Evolutionary conservation across 2,329 filamentous ascomycete genomes (phyloP), one percentile per base, ranked within the genome.

Genomic region (Penicillium crustosum): DNA sequence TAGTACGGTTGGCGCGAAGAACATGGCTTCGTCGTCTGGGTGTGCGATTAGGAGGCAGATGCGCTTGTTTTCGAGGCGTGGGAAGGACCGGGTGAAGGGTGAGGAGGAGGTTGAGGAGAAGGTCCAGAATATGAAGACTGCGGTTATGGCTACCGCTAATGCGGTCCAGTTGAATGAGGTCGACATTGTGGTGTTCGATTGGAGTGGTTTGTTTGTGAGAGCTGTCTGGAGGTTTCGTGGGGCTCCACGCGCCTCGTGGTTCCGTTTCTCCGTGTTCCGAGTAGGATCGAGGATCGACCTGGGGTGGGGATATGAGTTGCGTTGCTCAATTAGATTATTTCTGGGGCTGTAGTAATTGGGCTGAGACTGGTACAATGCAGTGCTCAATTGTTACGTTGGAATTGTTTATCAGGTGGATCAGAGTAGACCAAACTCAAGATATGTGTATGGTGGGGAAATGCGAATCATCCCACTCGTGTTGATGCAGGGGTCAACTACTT

Each of bases 21-120:
- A 99, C 94, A 99, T 99, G 75, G 93, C 94, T 80, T 99, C 94
- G 70, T 99, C 94, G 77, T 99, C 94, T 0, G 94, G 94, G 78
- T 99, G 94, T 23, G 94, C 94, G 70, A 99, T 97, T 55, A 99
- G 82, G 53, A 99, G 84, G 73, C 90, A 89, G 71, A 99, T 91
- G 70, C 90, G 87, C 82, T 96, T 95, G 79, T 91, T 89, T 66
- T 81, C 82, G 62, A 97, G 79, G 44, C 79, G 83, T 4, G 91
- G 89, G 58, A 78, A 77, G 35, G 68, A 68, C 27, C 68, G 66
- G 9, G 71, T 71, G 57, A 77, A 74, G 12, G 74, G 72, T 8
- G 75, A 77, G n/a, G 70, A 68, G 4, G 68, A 68, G 13, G 76
- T 77, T 7, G 75, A 72, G 39, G 74, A 76, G 35, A 78, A 59